phyloP scores from a whole-genome alignment of 208 protist genomes.

The Trypanosoma avium region DNA sequence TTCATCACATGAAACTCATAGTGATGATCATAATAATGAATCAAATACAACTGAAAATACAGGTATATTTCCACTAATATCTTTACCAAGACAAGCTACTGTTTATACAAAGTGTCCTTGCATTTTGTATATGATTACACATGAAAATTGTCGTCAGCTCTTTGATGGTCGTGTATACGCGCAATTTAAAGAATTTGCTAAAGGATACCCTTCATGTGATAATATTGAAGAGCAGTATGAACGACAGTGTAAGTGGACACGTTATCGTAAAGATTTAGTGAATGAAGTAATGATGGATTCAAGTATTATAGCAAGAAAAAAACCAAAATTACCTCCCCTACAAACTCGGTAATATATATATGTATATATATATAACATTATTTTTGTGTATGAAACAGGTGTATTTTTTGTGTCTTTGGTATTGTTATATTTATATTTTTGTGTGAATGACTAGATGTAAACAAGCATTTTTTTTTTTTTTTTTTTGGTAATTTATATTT shows the following conservation, averaged over 20 bases:
- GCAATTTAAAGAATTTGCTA: slow-evolving; percentile 45
- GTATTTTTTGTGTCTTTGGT: slow-evolving; percentile 3
- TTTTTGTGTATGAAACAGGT: too few relatives aligned
- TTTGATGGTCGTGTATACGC: slow-evolving; percentile 32
- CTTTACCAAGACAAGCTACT: slow-evolving; percentile 32
- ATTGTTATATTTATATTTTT: not conserved
- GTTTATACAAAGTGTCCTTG: slow-evolving; percentile 43
- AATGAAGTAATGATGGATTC: slow-evolving; percentile 30
- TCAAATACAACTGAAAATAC: not conserved
- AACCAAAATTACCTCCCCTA: slow-evolving; percentile 12
- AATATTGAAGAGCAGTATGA: slow-evolving; percentile 51
- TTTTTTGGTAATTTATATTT: not conserved
- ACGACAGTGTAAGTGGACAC: slow-evolving; percentile 34
- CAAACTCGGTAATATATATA: slow-evolving; percentile 3
- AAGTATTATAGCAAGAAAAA: slow-evolving; percentile 7
- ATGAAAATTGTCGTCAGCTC: slow-evolving; percentile 22
- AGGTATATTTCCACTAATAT: slow-evolving; percentile 18
- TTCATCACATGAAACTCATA: not conserved
- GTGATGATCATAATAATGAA: not conserved
- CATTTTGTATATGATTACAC: slow-evolving; percentile 38
- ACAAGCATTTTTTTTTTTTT: not conserved
- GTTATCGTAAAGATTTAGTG: slow-evolving; percentile 37
- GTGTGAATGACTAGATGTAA: not conserved
- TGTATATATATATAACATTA: not conserved
- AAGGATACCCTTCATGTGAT: slow-evolving; percentile 54